phyloP scores from a whole-genome alignment of 805 yeast genomes.

The Kodamaea restingae region DNA sequence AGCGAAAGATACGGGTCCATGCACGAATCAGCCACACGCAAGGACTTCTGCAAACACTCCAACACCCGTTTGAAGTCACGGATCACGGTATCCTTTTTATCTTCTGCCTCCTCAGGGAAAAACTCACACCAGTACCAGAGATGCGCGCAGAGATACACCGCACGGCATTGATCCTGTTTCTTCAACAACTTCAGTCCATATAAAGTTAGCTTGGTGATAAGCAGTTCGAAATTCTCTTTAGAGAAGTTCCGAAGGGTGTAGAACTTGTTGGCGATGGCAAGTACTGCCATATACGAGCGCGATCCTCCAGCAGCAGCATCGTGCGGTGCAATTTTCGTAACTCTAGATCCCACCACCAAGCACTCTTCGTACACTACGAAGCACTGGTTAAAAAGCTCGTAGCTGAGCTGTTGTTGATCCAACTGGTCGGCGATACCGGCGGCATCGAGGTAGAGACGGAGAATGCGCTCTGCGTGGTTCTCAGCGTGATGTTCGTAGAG shows the following conservation, averaged over 20 bases:
- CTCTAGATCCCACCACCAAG: constrained; percentile 23
- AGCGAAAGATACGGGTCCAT: constrained; percentile 73
- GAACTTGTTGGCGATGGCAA: constrained; percentile 45
- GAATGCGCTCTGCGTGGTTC: constrained; percentile 28
- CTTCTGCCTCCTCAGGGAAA: constrained; percentile 18
- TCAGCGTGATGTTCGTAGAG: constrained; percentile 43
- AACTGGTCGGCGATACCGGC: constrained; percentile 81
- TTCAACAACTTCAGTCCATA: constrained; percentile 85
- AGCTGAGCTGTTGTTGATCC: constrained; percentile 64
- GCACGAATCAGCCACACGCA: constrained; percentile 90
- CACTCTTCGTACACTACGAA: constrained; percentile 76
- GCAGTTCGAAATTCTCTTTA: constrained; percentile 69
- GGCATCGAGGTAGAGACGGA: constrained; percentile 56
- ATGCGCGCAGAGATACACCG: constrained; percentile 84
- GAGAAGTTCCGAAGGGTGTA: constrained; percentile 42
- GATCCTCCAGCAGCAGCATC: constrained; percentile 44
- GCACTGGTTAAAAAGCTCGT: constrained; percentile 86
- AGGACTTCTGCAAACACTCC: constrained; percentile 84
- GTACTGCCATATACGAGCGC: constrained; percentile 46
- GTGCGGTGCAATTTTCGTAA: constrained; percentile 25
- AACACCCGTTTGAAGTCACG: constrained; percentile 58
- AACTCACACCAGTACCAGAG: constrained; percentile 87
- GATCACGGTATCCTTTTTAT: constrained; percentile 17
- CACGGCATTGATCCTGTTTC: constrained; percentile 92
- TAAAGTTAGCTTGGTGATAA: constrained; percentile 80